Conservation (phyloP, 2,329 filamentous ascomycete species). For the Verticillium longisporum region DNA sequence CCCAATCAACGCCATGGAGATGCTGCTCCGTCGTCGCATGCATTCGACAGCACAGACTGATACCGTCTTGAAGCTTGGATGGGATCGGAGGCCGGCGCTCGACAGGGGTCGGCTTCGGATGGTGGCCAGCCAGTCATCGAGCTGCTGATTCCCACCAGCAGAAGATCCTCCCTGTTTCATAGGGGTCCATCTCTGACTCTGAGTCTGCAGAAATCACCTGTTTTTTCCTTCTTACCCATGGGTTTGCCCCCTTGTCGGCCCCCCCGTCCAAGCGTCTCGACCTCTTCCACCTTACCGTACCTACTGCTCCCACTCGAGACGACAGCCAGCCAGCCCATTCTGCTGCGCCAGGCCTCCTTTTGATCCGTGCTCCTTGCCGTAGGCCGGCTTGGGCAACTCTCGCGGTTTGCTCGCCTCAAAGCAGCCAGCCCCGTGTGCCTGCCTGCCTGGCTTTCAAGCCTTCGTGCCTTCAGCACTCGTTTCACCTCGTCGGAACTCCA, state of each 20-base stretch:
- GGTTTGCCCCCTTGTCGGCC: neutral
- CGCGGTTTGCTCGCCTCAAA: neutral
- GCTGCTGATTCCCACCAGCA: neutral
- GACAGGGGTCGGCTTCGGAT: neutral
- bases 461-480: neutral
- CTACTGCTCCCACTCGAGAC: neutral
- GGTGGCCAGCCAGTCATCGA: neutral
- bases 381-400: neutral
- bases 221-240: neutral
- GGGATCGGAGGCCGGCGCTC: neutral
- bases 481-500: neutral
- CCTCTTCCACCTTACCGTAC: neutral
- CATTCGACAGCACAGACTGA: neutral
- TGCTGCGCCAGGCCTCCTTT: neutral
- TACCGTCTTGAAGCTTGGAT: neutral
- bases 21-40: neutral
- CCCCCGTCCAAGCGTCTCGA: neutral
- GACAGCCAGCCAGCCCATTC: neutral
- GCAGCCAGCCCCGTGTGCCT: neutral
- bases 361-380: neutral
- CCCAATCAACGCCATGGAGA: neutral
- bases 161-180: neutral
- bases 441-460: neutral
- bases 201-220: conserved; percentile 11
- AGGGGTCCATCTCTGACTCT: conserved; percentile 1